phyloP scores from a whole-genome alignment of 2,329 filamentous ascomycete genomes.

The Penicillium sclerotigenum region DNA sequence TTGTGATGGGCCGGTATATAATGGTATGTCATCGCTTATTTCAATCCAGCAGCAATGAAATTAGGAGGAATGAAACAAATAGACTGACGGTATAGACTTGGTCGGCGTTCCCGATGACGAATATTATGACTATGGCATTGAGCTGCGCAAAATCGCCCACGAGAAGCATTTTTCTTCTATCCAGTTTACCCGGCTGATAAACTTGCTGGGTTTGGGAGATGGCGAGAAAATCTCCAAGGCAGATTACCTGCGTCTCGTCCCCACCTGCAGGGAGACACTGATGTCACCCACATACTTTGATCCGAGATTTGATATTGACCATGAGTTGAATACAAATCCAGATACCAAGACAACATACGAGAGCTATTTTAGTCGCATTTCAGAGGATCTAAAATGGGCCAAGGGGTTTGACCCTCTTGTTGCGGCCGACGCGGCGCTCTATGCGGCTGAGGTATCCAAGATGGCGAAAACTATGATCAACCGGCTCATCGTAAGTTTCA shows the following conservation, averaged over 20 bases:
- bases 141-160: slow-evolving; percentile 3
- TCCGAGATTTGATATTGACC: slow-evolving; percentile 1
- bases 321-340: slow-evolving; percentile 4
- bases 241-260: slow-evolving; percentile 5
- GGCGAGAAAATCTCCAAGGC: slow-evolving; percentile 2
- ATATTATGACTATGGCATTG: slow-evolving; percentile 8
- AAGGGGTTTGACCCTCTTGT: slow-evolving; percentile 4
- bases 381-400: slow-evolving; percentile 9
- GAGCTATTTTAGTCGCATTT: slow-evolving; percentile 7
- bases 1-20: slow-evolving; percentile 8
- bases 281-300: slow-evolving; percentile 8
- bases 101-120: slow-evolving; percentile 5
- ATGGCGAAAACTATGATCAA: slow-evolving; percentile 9
- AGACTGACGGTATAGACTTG: slow-evolving; percentile 5
- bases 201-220: neutral
- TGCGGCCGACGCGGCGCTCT: neutral
- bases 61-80: neutral
- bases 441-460: neutral
- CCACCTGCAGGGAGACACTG: slow-evolving; percentile 4
- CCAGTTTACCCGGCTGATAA: slow-evolving; percentile 1
- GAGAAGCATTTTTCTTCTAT: slow-evolving; percentile 6
- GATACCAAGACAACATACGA: slow-evolving; percentile 6
- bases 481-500: slow-evolving; percentile 1
- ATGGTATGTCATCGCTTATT: neutral
- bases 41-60: neutral